Evolutionary conservation across 2,329 filamentous ascomycete species (phyloP).

Genomic region (Calonectria pseudoreteaudii): DNA sequence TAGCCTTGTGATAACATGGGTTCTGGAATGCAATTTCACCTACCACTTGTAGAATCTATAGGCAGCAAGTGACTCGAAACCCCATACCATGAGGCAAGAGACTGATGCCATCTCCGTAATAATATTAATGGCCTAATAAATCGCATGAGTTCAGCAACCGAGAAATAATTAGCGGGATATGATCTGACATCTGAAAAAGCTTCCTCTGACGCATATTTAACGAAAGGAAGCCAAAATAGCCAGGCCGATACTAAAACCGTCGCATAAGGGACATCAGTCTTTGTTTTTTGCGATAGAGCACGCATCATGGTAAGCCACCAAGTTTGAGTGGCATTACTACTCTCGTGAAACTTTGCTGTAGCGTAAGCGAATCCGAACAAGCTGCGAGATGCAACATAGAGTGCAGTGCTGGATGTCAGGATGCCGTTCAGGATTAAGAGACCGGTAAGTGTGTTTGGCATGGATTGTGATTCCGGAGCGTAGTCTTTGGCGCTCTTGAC

Average conservation of each 20-base stretch:
- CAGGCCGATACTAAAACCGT: background rate
- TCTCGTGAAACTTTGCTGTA: background rate
- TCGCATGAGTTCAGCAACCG: background rate
- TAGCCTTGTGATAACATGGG: rapidly evolving
- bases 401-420: background rate
- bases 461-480: background rate
- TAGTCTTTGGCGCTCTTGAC: background rate
- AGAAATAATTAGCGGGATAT: background rate
- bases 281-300: background rate
- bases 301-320: background rate
- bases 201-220: background rate
- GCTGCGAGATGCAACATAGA: background rate
- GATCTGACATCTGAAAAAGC: background rate
- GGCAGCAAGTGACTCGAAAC: background rate
- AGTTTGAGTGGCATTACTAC: background rate
- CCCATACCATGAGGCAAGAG: background rate
- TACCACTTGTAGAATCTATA: background rate
- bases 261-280: background rate
- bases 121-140: background rate
- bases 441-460: background rate
- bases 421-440: background rate
- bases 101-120: background rate
- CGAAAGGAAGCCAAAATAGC: background rate
- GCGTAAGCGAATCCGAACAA: background rate
- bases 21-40: background rate